phyloP scores from a whole-genome alignment of 2,329 filamentous ascomycete species.

The Sarocladiaceae sp. region DNA sequence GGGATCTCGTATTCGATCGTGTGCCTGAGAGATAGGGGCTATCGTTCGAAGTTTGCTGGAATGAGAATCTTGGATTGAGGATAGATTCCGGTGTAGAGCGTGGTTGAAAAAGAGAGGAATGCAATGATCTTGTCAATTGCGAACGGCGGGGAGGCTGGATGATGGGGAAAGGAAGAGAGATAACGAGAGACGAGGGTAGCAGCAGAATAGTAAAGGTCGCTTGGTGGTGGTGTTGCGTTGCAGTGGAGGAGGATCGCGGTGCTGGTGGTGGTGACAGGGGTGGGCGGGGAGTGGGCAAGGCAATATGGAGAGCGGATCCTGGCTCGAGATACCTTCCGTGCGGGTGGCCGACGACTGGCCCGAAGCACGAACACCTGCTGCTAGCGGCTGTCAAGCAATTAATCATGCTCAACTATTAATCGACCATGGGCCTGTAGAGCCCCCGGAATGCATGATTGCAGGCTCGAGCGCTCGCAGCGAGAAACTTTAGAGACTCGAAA shows the following conservation, averaged over 20 bases:
- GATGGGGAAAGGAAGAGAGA: constrained; percentile 11
- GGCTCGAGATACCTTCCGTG: background rate
- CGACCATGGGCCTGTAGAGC: no score
- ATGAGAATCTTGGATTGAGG: no score
- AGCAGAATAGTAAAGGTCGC: background rate
- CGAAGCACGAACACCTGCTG: background rate
- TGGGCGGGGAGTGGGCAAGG: background rate
- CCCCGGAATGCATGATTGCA: no score
- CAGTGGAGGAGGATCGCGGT: background rate
- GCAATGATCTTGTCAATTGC: constrained; percentile 4
- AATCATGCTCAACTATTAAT: background rate
- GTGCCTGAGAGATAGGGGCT: background rate
- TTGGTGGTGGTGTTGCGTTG: background rate
- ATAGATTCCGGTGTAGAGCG: background rate
- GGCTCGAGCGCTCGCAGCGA: no score
- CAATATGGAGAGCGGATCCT: background rate
- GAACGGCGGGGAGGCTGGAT: constrained; percentile 13
- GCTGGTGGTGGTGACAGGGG: background rate
- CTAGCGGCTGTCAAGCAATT: background rate
- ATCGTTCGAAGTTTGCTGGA: background rate
- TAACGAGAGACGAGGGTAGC: background rate
- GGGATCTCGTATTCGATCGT: constrained; percentile 1
- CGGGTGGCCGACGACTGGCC: background rate
- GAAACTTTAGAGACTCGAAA: no score
- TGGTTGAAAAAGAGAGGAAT: constrained; percentile 19